A percentile compares a stretch with the other conserved stretches of the same genome.
Conservation (phyloP, 148 eudicot species). For the Chenopodium suecicum region DNA sequence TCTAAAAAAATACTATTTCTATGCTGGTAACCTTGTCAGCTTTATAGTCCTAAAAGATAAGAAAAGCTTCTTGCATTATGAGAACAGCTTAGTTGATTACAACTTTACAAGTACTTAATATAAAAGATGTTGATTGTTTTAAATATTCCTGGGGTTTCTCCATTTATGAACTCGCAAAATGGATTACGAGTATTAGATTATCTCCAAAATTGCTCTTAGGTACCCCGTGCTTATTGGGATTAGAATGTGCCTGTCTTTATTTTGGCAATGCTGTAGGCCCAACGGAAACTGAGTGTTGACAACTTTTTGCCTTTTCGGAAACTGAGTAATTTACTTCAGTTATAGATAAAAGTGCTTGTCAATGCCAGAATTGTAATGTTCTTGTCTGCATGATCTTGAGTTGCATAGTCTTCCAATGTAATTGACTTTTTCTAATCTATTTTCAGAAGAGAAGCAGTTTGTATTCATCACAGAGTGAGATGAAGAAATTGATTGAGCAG, state of each 20-base stretch:
- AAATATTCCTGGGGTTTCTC: background rate
- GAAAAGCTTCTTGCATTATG: background rate
- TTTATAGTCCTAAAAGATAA: background rate
- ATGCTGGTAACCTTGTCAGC: background rate
- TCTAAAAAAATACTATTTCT: background rate
- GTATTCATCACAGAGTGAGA: slow-evolving; percentile 70
- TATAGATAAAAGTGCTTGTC: background rate
- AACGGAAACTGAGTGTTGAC: background rate
- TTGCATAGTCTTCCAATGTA: background rate
- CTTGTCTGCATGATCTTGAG: background rate
- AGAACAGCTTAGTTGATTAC: background rate
- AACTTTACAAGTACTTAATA: background rate
- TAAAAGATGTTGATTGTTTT: background rate
- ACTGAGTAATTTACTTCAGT: background rate
- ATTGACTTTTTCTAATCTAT: background rate
- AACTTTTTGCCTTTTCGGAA: background rate
- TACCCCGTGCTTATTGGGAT: background rate
- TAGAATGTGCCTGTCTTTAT: background rate
- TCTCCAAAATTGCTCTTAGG: background rate
- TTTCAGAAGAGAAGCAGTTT: slow-evolving; percentile 64
- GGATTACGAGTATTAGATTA: background rate
- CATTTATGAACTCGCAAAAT: background rate
- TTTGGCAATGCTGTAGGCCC: background rate
- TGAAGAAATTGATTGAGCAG: slow-evolving; percentile 63
- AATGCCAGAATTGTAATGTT: background rate